These are phyloP conservation scores for Endocarpon pusillum DNA, from an alignment of 495 filamentous ascomycete species.

Conservation along the genomic window DNA sequence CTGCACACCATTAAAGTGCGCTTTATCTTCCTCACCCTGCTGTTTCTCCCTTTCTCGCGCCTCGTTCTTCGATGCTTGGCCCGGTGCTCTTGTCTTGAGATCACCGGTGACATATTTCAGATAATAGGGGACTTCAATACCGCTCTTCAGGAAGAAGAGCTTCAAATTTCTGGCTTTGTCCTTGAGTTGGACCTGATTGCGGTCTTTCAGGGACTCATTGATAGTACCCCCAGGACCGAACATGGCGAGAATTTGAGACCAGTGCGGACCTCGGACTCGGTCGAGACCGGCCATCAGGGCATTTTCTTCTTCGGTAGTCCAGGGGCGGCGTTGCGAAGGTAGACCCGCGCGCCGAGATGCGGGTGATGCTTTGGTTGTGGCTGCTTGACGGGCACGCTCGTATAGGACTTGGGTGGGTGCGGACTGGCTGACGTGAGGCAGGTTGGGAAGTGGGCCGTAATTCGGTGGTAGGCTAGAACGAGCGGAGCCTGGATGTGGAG, in stretches of 20 bases:
- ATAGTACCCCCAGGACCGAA: slow-evolving; percentile 72
- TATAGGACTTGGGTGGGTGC: slow-evolving; percentile 66
- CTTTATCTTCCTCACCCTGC: slow-evolving; percentile 51
- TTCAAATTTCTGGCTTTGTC: slow-evolving; percentile 93
- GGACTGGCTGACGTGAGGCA: slow-evolving; percentile 48
- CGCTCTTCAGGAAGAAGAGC: slow-evolving; percentile 86
- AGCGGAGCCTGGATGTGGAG: slow-evolving; percentile 18
- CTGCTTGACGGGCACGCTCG: slow-evolving; percentile 65
- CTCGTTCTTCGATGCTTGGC: slow-evolving; percentile 64
- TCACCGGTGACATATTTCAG: slow-evolving; percentile 85
- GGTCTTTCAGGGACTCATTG: slow-evolving; percentile 74
- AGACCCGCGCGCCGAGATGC: slow-evolving; percentile 56
- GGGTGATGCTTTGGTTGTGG: slow-evolving; percentile 61
- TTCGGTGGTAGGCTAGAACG: slow-evolving; percentile 22
- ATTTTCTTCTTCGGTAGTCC: slow-evolving; percentile 81
- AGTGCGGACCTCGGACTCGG: slow-evolving; percentile 82
- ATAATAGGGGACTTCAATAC: slow-evolving; percentile 83
- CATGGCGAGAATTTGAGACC: slow-evolving; percentile 83
- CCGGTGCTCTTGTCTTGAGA: slow-evolving; percentile 77
- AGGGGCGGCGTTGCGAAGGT: slow-evolving; percentile 73
- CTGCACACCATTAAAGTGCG: slow-evolving; percentile 53
- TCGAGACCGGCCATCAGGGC: slow-evolving; percentile 86
- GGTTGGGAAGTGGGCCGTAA: slow-evolving; percentile 31
- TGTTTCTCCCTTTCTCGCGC: slow-evolving; percentile 53
- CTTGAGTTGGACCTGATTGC: slow-evolving; percentile 89